A percentile compares a stretch with the other conserved stretches of the same genome.
These are phyloP conservation scores for Zelopaecilomyces penicillatus DNA, from an alignment of 2,329 filamentous ascomycete genomes.

Conservation along the genomic window DNA sequence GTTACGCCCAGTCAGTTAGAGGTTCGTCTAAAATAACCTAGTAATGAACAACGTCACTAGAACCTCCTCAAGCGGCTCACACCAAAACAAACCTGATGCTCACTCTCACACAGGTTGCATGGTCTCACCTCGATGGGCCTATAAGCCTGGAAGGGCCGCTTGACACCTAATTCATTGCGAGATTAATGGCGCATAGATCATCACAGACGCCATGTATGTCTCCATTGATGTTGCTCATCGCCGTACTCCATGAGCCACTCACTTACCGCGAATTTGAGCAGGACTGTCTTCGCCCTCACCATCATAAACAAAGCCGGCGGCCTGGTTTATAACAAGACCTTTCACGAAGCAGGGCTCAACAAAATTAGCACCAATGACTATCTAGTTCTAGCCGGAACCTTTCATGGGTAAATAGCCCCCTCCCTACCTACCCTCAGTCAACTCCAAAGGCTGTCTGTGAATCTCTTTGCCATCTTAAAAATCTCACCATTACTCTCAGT, in stretches of 20 bases:
- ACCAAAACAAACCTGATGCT: not conserved
- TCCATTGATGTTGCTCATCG: no score
- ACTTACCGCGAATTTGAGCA: constrained; percentile 26
- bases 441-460: not conserved
- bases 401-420: constrained; percentile 64
- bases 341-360: constrained; percentile 74
- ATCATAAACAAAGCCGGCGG: constrained; percentile 99
- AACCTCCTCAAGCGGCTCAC: no score
- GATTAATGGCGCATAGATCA: not conserved
- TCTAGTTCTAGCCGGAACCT: constrained; percentile 91
- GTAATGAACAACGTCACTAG: no score
- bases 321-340: constrained; percentile 91
- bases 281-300: constrained; percentile 91
- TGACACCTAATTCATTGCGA: not conserved
- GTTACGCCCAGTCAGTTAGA: no score
- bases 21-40: no score
- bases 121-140: constrained; percentile 8
- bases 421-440: not conserved
- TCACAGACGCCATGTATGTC: constrained; percentile 5
- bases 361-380: constrained; percentile 94
- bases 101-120: constrained; percentile 7
- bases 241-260: no score
- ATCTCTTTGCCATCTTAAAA: no score
- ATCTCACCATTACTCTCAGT: constrained; percentile 25
- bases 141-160: constrained; percentile 10